Base-by-base conservation (phyloP, 805 yeast species). In the Danielia reshetovae region DNA sequence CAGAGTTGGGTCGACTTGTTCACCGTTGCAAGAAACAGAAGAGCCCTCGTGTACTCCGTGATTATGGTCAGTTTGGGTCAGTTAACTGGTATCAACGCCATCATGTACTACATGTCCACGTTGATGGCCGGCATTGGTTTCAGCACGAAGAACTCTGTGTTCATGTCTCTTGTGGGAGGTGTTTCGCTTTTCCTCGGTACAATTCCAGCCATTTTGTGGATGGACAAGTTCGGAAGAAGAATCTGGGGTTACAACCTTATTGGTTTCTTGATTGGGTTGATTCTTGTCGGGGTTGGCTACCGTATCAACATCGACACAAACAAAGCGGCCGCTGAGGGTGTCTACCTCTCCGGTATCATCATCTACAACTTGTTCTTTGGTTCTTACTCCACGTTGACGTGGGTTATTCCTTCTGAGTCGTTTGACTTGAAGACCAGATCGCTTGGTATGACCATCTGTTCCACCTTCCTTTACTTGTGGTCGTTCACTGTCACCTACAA, bases 91-190 rank as follows among this genome's bases (percentile, higher is more conserved):
- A 73, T 79, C 46, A 79, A 79, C 48, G 84, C 79, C 26, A 72
- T 79, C 39, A 68, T 78, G 74, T 79, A 78, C 62, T 75, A 79
- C 56, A 69, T 78, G 75, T 70, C 81, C 30, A 73, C 72, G 3
- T 59, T 79, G 50, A 72, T 79, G 77, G 52, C 48, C 3, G 59
- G 64, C 22, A 75, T 79, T 49, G 83, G 83, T 6, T 79, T 79
- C 57, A 41, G 54, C 38, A 56, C 57, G 14, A 72, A 72, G 49
- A 55, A 69, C 33, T 60, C 80, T 16, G 81, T 78, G 7, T 74
- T 77, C 48, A 77, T 79, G 84, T 77, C 84, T 7, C 67, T 77
- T 51, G 85, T 79, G 15, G 83, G 83, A 34, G 85, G 85, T 48
- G 84, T 80, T 24, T 64, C 83, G 1, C 57, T 78, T 28, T 54